Percentiles rank a stretch among this genome's conserved stretches.
phyloP scores from a whole-genome alignment of 768 basidiomycete species.

The Boletus vinaceobasis region DNA sequence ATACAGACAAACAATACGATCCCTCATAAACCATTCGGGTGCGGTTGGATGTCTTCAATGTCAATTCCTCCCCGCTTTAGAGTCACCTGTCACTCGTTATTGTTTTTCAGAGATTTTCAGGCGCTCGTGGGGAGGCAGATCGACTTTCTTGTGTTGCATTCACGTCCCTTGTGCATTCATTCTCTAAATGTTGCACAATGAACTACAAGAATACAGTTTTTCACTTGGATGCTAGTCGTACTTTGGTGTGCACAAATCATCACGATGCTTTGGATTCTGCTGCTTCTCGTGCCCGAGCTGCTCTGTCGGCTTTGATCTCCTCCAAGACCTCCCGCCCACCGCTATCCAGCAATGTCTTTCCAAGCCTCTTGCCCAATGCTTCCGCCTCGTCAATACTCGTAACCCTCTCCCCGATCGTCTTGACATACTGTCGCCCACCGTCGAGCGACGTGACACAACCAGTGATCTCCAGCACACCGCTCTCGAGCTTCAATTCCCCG shows the following conservation, averaged over 20 bases:
- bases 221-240: not conserved
- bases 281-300: conserved; percentile 41
- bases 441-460: conserved; percentile 84
- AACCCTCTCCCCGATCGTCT: conserved; percentile 54
- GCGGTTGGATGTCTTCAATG: conserved; percentile 22
- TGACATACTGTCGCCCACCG: conserved; percentile 69
- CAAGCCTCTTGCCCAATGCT: conserved; percentile 63
- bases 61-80: conserved; percentile 58
- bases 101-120: conserved; percentile 45
- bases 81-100: conserved; percentile 59
- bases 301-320: conserved; percentile 72
- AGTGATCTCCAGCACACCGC: conserved; percentile 54
- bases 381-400: conserved; percentile 58
- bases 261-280: conserved; percentile 17
- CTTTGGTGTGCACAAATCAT: not conserved
- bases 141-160: conserved; percentile 27
- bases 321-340: conserved; percentile 82
- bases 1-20: conserved; percentile 35
- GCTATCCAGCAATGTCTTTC: conserved; percentile 54
- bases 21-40: conserved; percentile 25
- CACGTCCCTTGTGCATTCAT: conserved; percentile 13
- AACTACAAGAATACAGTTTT: conserved; percentile 25
- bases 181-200: conserved; percentile 12
- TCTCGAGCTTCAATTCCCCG: conserved; percentile 30
- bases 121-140: conserved; percentile 73